Evolutionary conservation across 1,139 yeast genomes (phyloP), one percentile per base, ranked within the genome.

Genomic region (Suhomyces guaymorum): DNA sequence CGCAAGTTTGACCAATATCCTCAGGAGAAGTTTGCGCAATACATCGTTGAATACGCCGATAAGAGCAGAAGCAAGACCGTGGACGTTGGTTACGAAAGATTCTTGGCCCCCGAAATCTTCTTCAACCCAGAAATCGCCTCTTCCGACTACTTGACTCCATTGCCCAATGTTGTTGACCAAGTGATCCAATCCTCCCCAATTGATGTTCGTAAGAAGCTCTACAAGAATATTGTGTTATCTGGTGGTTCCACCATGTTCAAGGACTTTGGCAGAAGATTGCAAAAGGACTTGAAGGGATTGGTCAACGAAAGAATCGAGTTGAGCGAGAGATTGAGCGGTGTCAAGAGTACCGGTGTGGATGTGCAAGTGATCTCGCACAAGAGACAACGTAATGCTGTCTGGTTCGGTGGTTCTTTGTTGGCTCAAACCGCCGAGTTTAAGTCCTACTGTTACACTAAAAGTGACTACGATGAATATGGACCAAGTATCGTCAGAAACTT

Each of bases 161-260:
- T 94, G 45, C 98, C 99, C 28, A 81, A 78, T 11, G 95, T 88
- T 11, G 97, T 94, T 33, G 99, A 94, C 62, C 87, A 80, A 50
- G 97, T 92, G 13, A 90, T 94, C 46, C 97, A 92, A 66, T 75
- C 92, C 11, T 82, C 96, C 25, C 99, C 99, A 41, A 89, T 94
- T 50, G 99, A 94, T 70, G 98, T 94, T 29, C 86, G 99, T 66
- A 90, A 92, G 63, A 96, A 95, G 41, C 76, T 94, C 43, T 92
- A 92, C 70, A 87, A 84, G 63, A 94, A 94, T 63, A 92, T 94
- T 56, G 99, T 94, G 17, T 73, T 88, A 41, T 83, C 94, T 15
- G 96, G 98, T 51, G 99, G 99, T 33, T 89, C 97, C 2, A 92
- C 99, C 16, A 92, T 92, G 98, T 94, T 94, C 63, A 89, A 89